Percentiles rank a stretch among this genome's conserved stretches.
phyloP scores from a whole-genome alignment of 2,329 filamentous ascomycete genomes.

The Alternaria gaisen region DNA sequence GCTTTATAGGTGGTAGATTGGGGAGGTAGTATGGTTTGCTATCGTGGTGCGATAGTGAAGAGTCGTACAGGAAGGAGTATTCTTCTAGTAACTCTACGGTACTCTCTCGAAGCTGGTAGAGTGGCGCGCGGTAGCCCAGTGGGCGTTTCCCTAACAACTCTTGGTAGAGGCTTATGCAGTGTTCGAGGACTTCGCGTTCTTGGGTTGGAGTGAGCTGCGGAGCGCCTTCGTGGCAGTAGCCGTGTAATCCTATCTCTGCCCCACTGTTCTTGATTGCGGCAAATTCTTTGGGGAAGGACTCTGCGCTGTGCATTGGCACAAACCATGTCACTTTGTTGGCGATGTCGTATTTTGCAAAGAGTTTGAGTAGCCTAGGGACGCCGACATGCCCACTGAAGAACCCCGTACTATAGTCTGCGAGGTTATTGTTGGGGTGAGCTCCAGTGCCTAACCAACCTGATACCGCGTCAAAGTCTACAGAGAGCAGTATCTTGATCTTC shows the following conservation, averaged over 20 bases:
- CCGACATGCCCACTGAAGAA: slow-evolving; percentile 67
- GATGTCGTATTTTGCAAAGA: slow-evolving; percentile 62
- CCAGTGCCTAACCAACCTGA: slow-evolving; percentile 69
- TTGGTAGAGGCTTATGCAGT: slow-evolving; percentile 58
- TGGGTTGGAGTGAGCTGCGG: slow-evolving; percentile 58
- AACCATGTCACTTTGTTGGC: slow-evolving; percentile 67
- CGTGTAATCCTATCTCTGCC: slow-evolving; percentile 62
- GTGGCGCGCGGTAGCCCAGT: slow-evolving; percentile 60
- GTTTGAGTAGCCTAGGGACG: slow-evolving; percentile 62
- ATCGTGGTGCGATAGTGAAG: slow-evolving; percentile 61
- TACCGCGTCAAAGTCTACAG: slow-evolving; percentile 66
- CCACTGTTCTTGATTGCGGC: slow-evolving; percentile 61
- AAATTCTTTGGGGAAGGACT: slow-evolving; percentile 64
- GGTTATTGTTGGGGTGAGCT: slow-evolving; percentile 60
- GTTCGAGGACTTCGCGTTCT: slow-evolving; percentile 60
- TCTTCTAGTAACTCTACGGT: slow-evolving; percentile 60
- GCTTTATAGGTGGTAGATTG: slow-evolving; percentile 51
- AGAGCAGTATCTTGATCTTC: slow-evolving; percentile 53
- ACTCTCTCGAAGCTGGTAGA: slow-evolving; percentile 61
- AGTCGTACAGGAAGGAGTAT: slow-evolving; percentile 61
- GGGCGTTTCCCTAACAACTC: slow-evolving; percentile 57
- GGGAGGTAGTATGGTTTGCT: slow-evolving; percentile 61
- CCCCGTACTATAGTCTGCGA: slow-evolving; percentile 65
- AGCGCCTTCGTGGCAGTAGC: slow-evolving; percentile 60
- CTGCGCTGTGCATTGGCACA: slow-evolving; percentile 66